These are phyloP conservation scores for Xylariaceae sp. DNA, from an alignment of 2,329 filamentous ascomycete genomes.

Conservation along the genomic window DNA sequence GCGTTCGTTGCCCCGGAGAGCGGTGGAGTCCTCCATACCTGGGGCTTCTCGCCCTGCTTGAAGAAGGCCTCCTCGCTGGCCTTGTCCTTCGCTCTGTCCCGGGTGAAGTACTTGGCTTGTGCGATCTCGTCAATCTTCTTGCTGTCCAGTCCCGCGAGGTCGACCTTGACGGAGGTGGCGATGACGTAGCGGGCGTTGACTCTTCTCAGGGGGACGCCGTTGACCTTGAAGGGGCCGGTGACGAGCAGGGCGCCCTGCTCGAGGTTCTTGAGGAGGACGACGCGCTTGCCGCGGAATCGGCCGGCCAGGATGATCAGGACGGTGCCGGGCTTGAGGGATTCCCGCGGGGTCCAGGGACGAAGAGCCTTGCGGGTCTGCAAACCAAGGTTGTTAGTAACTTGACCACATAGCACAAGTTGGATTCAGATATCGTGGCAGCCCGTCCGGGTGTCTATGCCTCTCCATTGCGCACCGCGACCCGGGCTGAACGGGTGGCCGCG, in stretches of 20 bases:
- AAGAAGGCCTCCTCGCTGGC: conserved; percentile 97
- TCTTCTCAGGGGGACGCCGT: conserved; percentile 93
- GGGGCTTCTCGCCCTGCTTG: conserved; percentile 96
- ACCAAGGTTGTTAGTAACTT: conserved; percentile 20
- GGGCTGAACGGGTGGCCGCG: no score
- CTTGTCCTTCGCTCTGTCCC: conserved; percentile 93
- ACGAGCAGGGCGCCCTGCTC: conserved; percentile 97
- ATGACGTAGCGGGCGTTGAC: conserved; percentile 93
- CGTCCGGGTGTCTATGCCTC: no score
- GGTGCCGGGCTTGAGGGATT: conserved; percentile 86
- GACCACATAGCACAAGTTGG: no score
- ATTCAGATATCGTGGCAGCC: no score
- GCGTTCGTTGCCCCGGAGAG: conserved; percentile 1
- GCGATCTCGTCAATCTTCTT: conserved; percentile 79
- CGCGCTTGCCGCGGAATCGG: conserved; percentile 99
- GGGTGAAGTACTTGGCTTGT: conserved; percentile 85
- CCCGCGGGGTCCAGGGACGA: conserved; percentile 78
- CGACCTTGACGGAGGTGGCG: conserved; percentile 78
- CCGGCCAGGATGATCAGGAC: conserved; percentile 98
- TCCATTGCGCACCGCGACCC: no score
- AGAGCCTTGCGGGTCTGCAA: conserved; percentile 86
- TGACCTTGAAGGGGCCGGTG: conserved; percentile 99
- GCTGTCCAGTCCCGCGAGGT: conserved; percentile 77
- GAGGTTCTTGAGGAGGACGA: conserved; percentile 96
- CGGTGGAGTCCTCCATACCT: conserved; percentile 56